Evolutionary conservation across 306 rosid genomes (phyloP).

Genomic region (Corylus heterophylla): DNA sequence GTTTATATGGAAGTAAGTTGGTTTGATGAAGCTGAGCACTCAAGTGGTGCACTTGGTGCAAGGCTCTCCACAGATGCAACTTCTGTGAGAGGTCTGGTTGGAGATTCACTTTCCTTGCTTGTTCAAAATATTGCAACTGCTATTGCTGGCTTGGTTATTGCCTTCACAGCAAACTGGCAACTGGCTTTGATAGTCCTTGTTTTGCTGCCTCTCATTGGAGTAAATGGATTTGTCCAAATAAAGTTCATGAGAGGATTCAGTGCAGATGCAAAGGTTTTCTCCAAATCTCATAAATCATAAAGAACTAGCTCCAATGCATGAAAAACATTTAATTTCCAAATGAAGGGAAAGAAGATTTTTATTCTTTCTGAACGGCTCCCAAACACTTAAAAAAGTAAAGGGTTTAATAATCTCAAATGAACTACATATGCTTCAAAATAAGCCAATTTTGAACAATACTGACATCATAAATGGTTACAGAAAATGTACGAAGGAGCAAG

Average conservation of each 20-base stretch:
- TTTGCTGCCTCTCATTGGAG: slow-evolving; percentile 54
- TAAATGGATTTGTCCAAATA: slow-evolving; percentile 55
- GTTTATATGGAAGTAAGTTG: slow-evolving; percentile 76
- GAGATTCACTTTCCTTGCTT: slow-evolving; percentile 65
- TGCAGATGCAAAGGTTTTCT: slow-evolving; percentile 64
- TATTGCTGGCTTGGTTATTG: slow-evolving; percentile 57
- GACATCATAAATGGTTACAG: slow-evolving; percentile 33
- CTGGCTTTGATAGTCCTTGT: slow-evolving; percentile 59
- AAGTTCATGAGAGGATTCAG: slow-evolving; percentile 62
- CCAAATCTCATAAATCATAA: slow-evolving; percentile 8
- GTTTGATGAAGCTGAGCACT: slow-evolving; percentile 71
- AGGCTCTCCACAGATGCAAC: slow-evolving; percentile 76
- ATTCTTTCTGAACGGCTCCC: neutral
- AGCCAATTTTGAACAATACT: neutral
- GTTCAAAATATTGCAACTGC: slow-evolving; percentile 56
- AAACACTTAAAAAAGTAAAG: neutral
- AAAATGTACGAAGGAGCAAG: slow-evolving; percentile 86
- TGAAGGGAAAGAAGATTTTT: neutral
- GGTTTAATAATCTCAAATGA: neutral
- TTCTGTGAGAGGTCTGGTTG: slow-evolving; percentile 55
- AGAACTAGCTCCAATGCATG: neutral
- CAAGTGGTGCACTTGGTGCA: slow-evolving; percentile 74
- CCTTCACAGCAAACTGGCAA: slow-evolving; percentile 69
- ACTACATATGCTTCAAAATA: neutral
- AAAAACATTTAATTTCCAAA: neutral